Conservation (phyloP, 176 grass and related monocot genomes). For the Hyparrhenia diplandra region DNA sequence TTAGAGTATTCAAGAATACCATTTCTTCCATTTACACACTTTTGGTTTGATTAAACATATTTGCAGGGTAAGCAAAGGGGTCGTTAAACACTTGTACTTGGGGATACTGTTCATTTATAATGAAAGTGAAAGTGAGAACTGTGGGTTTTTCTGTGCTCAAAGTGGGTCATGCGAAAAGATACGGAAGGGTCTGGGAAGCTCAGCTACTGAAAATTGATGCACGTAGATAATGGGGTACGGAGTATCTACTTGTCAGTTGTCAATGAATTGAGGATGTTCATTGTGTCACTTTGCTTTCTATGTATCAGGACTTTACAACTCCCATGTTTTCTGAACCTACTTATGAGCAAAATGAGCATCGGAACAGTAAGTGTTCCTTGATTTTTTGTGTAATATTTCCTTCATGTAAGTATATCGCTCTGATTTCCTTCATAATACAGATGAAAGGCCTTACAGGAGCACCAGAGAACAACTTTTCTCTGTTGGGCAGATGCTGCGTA, state of each 20-base stretch:
- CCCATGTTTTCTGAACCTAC: conserved; percentile 47
- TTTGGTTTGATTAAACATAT: conserved; percentile 26
- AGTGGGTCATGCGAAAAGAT: conserved; percentile 69
- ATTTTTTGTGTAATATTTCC: conserved; percentile 1
- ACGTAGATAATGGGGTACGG: conserved; percentile 31
- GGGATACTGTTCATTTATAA: conserved; percentile 84
- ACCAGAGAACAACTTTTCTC: conserved; percentile 74
- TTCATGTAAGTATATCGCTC: conserved; percentile 11
- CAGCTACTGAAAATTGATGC: conserved; percentile 33
- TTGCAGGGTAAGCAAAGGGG: conserved; percentile 88
- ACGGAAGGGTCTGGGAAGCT: conserved; percentile 40
- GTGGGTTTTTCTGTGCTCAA: conserved; percentile 80
- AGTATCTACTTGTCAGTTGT: conserved; percentile 8
- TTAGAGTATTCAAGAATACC: conserved; percentile 3
- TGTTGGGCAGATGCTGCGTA: conserved; percentile 79
- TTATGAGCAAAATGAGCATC: conserved; percentile 58
- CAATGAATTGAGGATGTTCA: conserved; percentile 12
- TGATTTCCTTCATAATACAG: conserved; percentile 47
- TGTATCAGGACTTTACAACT: conserved; percentile 52
- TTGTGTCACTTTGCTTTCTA: conserved; percentile 32
- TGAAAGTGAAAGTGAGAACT: conserved; percentile 77
- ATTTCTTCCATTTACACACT: conserved; percentile 2
- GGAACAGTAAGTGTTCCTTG: conserved; percentile 29
- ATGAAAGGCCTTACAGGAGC: conserved; percentile 49
- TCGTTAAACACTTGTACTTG: conserved; percentile 89